Evolutionary conservation across 352 stramenopile genomes (phyloP).

Genomic region (Globisporangium uncinulatum): DNA sequence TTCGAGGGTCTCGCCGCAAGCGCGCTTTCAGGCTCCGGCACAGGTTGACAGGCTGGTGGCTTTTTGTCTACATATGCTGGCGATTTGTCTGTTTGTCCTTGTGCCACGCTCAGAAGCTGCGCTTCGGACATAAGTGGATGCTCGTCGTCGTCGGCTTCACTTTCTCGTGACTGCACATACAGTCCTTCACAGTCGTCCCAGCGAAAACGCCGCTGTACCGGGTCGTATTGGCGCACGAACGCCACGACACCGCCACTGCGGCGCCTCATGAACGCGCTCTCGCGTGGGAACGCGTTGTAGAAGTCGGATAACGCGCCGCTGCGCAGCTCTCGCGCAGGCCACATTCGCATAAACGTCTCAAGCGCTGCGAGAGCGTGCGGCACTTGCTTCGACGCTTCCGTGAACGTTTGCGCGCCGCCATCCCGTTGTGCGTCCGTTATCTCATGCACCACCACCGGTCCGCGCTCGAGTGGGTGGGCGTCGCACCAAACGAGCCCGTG

Average conservation of each 20-base stretch:
- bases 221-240: conserved; percentile 8
- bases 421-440: conserved; percentile 1
- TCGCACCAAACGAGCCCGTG: conserved; percentile 10
- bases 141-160: too few relatives aligned
- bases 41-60: too few relatives aligned
- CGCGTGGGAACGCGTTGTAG: conserved; percentile 6
- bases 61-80: too few relatives aligned
- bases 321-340: neutral
- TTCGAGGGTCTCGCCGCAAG: neutral
- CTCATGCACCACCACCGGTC: conserved; percentile 1
- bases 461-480: conserved; percentile 2
- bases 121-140: too few relatives aligned
- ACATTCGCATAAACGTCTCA: conserved; percentile 1
- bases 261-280: conserved; percentile 15
- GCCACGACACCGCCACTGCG: conserved; percentile 6
- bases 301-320: conserved; percentile 3
- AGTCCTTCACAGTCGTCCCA: neutral
- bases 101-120: too few relatives aligned
- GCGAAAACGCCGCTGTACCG: neutral
- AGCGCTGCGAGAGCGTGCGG: conserved; percentile 3
- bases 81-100: too few relatives aligned
- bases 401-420: neutral
- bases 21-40: too few relatives aligned
- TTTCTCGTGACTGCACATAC: neutral
- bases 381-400: conserved; percentile 1